Evolutionary conservation across 768 basidiomycete genomes (phyloP).

Genomic region (Termitomyces sp.): DNA sequence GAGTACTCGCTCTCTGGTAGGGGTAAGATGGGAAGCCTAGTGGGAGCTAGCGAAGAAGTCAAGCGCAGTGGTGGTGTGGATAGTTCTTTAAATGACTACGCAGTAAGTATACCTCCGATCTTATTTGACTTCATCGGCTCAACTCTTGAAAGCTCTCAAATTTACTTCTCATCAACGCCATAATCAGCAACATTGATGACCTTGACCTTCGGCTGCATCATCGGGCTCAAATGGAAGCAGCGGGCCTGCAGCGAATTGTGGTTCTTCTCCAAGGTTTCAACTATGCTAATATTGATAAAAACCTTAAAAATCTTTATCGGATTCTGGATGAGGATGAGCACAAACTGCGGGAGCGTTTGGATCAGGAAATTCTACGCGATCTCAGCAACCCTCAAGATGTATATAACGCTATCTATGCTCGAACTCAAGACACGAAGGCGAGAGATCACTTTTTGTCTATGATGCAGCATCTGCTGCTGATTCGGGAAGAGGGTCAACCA

Average conservation of each 20-base stretch:
- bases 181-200: slow-evolving; percentile 65
- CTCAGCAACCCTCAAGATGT: slow-evolving; percentile 82
- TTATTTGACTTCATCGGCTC: slow-evolving; percentile 1
- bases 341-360: slow-evolving; percentile 64
- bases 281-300: slow-evolving; percentile 57
- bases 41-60: slow-evolving; percentile 92
- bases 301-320: slow-evolving; percentile 54
- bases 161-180: slow-evolving; percentile 63
- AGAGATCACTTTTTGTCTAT: slow-evolving; percentile 86
- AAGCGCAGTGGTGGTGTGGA: slow-evolving; percentile 60
- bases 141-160: slow-evolving; percentile 51
- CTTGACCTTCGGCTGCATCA: slow-evolving; percentile 82
- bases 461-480: slow-evolving; percentile 88
- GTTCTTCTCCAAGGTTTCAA: slow-evolving; percentile 62
- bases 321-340: slow-evolving; percentile 72
- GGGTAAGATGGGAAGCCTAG: slow-evolving; percentile 92
- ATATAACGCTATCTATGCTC: slow-evolving; percentile 74
- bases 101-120: slow-evolving; percentile 43
- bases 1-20: slow-evolving; percentile 72
- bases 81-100: slow-evolving; percentile 75
- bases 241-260: slow-evolving; percentile 73
- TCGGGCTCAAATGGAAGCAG: slow-evolving; percentile 84
- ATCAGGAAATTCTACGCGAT: slow-evolving; percentile 70
- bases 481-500: slow-evolving; percentile 80
- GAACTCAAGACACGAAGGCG: slow-evolving; percentile 73